phyloP scores from a whole-genome alignment of 768 basidiomycete species.

The Naganishia onofrii region DNA sequence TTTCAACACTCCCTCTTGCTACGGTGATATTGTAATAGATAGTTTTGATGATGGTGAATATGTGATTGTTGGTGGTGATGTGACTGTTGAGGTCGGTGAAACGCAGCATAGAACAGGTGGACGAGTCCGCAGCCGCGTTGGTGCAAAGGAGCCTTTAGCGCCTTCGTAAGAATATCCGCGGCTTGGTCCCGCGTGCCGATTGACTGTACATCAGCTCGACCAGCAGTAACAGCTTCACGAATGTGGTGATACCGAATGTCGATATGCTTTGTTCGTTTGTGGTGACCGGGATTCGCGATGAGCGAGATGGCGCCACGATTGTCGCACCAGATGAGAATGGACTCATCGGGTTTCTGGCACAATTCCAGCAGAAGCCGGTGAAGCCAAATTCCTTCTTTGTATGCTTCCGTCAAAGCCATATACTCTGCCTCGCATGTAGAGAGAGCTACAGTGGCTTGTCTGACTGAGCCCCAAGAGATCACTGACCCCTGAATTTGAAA shows the following conservation, averaged over 20 bases:
- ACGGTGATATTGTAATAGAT: no score
- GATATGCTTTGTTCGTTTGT: conserved; percentile 56
- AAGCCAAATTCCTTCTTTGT: conserved; percentile 54
- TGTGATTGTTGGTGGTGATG: no score
- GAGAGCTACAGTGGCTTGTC: conserved; percentile 53
- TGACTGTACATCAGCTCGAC: conserved; percentile 44
- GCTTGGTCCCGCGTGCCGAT: conserved; percentile 51
- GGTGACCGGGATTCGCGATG: conserved; percentile 45
- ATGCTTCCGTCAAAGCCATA: conserved; percentile 51
- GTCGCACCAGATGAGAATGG: conserved; percentile 44
- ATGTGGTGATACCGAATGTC: conserved; percentile 55
- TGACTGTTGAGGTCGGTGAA: no score
- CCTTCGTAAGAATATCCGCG: conserved; percentile 56
- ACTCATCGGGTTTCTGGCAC: conserved; percentile 30
- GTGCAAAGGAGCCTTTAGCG: conserved; percentile 35
- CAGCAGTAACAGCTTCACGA: conserved; percentile 44
- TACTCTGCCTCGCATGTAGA: conserved; percentile 58
- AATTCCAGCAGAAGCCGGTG: conserved; percentile 33
- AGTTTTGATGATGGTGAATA: no score
- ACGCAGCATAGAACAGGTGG: no score
- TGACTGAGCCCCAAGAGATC: conserved; percentile 55
- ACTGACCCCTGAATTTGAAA: conserved; percentile 52
- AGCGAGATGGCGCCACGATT: conserved; percentile 54
- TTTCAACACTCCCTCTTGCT: no score
- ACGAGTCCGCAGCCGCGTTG: no score